Conservation (phyloP, 352 stramenopile genomes). For the Blastocystis sp. region DNA sequence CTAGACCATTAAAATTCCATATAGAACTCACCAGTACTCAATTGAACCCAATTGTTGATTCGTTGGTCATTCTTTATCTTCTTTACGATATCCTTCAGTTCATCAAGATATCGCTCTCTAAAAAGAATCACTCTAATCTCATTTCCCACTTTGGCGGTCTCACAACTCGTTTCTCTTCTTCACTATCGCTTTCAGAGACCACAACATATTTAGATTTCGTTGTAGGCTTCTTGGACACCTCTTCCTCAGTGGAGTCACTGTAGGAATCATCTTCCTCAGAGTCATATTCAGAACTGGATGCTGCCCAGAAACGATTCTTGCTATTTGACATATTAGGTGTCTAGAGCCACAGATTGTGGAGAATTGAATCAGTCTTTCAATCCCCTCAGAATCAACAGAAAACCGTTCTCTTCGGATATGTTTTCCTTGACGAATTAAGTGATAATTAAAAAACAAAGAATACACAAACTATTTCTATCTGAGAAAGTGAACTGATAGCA, state of each 20-base stretch:
- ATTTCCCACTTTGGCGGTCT: conserved; percentile 17
- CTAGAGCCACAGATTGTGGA: background rate
- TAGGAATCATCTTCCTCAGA: background rate
- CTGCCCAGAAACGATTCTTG: conserved; percentile 40
- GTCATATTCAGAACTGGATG: conserved; percentile 22
- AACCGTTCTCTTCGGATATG: no score
- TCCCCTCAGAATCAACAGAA: background rate
- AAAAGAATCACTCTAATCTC: background rate
- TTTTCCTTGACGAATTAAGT: no score
- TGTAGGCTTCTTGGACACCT: background rate
- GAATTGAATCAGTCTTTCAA: background rate
- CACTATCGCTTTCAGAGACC: conserved; percentile 32
- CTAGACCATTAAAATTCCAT: background rate
- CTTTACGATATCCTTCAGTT: conserved; percentile 9
- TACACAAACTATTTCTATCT: no score
- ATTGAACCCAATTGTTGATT: conserved; percentile 54
- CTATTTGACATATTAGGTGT: conserved; percentile 26
- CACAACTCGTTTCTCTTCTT: conserved; percentile 56
- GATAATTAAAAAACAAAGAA: no score
- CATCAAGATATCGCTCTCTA: conserved; percentile 22
- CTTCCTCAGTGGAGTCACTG: background rate
- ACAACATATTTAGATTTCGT: conserved; percentile 36
- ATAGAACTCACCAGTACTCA: background rate
- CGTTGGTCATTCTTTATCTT: conserved; percentile 51
- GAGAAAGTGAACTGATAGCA: no score